Evolutionary conservation across 805 yeast species (phyloP).

Genomic region (Starmerella stigmatis): DNA sequence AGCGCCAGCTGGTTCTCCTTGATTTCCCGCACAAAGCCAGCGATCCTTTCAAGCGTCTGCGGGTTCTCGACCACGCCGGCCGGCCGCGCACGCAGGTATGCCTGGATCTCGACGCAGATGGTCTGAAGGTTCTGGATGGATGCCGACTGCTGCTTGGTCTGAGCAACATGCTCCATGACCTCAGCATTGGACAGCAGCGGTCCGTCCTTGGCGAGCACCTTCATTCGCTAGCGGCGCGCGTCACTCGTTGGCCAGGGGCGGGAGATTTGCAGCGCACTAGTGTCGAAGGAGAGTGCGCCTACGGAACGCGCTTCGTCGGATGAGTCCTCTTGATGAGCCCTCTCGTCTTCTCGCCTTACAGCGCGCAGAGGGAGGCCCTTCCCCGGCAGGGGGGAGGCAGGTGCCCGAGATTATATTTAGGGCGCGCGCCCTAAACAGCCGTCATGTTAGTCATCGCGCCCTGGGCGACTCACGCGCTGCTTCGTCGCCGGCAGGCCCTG

Average conservation of each 20-base stretch:
- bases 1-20: conserved; percentile 40
- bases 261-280: too few species aligned
- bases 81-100: conserved; percentile 34
- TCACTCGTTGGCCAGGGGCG: not conserved
- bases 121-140: conserved; percentile 29
- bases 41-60: conserved; percentile 30
- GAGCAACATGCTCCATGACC: conserved; percentile 46
- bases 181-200: conserved; percentile 56
- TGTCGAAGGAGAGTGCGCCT: too few species aligned
- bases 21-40: conserved; percentile 37
- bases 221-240: conserved; percentile 16
- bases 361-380: too few species aligned
- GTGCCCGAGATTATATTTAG: too few species aligned
- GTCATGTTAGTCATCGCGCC: not conserved
- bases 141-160: conserved; percentile 33
- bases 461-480: not conserved
- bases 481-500: not conserved
- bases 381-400: too few species aligned
- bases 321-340: too few species aligned
- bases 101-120: conserved; percentile 31
- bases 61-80: conserved; percentile 31
- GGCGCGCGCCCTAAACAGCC: conserved; percentile 1
- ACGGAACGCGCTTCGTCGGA: too few species aligned
- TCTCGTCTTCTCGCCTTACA: too few species aligned
- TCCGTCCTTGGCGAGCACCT: conserved; percentile 44